These are phyloP conservation scores for Ogataea naganishii DNA, from an alignment of 805 yeast species.

Conservation along the genomic window DNA sequence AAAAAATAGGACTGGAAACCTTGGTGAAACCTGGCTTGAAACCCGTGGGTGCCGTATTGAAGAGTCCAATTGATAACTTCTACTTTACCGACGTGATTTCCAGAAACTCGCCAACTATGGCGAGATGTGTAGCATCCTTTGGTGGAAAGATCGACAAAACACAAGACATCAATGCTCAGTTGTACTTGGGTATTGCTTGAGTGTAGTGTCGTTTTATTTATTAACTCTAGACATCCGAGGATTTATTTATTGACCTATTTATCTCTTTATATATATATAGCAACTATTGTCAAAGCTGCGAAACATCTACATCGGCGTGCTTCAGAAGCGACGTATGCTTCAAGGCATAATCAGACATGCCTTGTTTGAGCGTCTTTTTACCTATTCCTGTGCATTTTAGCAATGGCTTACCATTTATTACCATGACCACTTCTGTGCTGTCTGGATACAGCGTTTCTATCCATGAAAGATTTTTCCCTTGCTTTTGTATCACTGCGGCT, in stretches of 20 bases:
- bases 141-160: slow-evolving; percentile 59
- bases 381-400: no score
- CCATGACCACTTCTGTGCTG: no score
- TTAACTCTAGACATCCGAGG: no score
- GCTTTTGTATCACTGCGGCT: no score
- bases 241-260: background rate
- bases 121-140: slow-evolving; percentile 68
- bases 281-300: slow-evolving; percentile 3
- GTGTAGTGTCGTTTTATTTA: no score
- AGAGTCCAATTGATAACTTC: slow-evolving; percentile 71
- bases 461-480: no score
- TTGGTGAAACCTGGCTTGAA: slow-evolving; percentile 18
- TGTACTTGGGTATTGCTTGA: slow-evolving; percentile 23
- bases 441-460: no score
- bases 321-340: slow-evolving; percentile 10
- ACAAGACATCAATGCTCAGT: slow-evolving; percentile 34
- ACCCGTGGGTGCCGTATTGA: slow-evolving; percentile 36
- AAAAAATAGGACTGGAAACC: slow-evolving; percentile 44
- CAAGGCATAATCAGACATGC: slow-evolving; percentile 1
- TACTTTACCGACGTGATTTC: slow-evolving; percentile 85
- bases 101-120: slow-evolving; percentile 86
- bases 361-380: no score
- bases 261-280: background rate
- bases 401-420: no score
- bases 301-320: background rate